Percentiles rank a stretch among this genome's conserved stretches.
Evolutionary conservation across 1,284 basidiomycete species (phyloP).

Genomic region (Waitea zeae): DNA sequence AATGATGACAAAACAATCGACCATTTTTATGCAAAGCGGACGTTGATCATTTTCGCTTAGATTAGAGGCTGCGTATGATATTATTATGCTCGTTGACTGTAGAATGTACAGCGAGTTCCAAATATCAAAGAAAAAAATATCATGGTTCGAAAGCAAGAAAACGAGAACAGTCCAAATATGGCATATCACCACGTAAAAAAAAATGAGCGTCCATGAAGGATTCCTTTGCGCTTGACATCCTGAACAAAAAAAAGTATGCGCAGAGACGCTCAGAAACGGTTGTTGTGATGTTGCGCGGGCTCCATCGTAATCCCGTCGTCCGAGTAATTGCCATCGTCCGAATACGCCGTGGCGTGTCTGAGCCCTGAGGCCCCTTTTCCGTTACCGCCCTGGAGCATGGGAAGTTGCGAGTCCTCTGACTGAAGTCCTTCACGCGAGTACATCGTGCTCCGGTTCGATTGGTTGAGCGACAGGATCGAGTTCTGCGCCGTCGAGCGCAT

Average conservation of each 20-base stretch:
- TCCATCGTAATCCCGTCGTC: constrained; percentile 28
- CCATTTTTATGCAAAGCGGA: too few relatives aligned
- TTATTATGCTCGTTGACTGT: not conserved
- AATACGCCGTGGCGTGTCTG: constrained; percentile 22
- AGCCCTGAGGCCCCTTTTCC: constrained; percentile 31
- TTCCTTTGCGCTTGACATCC: not conserved
- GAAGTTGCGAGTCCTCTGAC: constrained; percentile 37
- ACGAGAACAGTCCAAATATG: not conserved
- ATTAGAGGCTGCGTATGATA: too few relatives aligned
- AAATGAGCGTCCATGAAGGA: not conserved
- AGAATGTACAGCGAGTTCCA: not conserved
- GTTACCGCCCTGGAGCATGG: constrained; percentile 28
- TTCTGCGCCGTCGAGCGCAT: constrained; percentile 56
- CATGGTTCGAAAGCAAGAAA: not conserved
- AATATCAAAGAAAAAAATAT: not conserved
- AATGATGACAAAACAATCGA: too few relatives aligned
- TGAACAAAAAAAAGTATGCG: not conserved
- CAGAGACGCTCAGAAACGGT: not conserved
- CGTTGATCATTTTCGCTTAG: too few relatives aligned
- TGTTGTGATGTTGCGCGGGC: not conserved
- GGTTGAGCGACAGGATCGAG: constrained; percentile 35
- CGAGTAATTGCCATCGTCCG: constrained; percentile 7
- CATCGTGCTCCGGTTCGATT: constrained; percentile 26
- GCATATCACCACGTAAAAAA: not conserved
- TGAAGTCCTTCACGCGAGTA: constrained; percentile 24